Evolutionary conservation across 106 monocot genomes (phyloP).

Genomic region (Dendrobium nobile): DNA sequence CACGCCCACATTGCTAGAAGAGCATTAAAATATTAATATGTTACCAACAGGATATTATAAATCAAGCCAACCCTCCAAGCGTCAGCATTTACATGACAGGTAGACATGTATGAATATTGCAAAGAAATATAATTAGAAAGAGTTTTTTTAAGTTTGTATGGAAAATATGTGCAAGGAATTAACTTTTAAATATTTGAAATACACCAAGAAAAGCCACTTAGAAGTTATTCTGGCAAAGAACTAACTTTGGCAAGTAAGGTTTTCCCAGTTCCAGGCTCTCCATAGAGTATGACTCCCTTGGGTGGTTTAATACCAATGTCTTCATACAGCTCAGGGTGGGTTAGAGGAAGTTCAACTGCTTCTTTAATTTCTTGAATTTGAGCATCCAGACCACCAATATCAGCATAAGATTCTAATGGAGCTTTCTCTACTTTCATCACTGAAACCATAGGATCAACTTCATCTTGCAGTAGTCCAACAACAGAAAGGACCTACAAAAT

Average conservation of each 20-base stretch:
- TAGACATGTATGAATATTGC: background rate
- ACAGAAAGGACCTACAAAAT: constrained; percentile 79
- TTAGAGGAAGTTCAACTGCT: constrained; percentile 92
- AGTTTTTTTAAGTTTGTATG: background rate
- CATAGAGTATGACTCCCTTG: constrained; percentile 95
- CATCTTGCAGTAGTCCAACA: constrained; percentile 93
- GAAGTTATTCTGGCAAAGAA: constrained; percentile 1
- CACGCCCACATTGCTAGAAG: background rate
- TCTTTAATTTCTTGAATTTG: constrained; percentile 99
- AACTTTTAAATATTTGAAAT: background rate
- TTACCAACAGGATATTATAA: background rate
- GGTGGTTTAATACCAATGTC: constrained; percentile 95
- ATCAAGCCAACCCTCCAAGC: background rate
- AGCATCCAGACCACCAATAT: constrained; percentile 92
- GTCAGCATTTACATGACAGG: background rate
- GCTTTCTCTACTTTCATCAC: constrained; percentile 99
- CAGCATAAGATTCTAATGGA: constrained; percentile 92
- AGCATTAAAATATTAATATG: background rate
- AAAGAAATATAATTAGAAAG: background rate
- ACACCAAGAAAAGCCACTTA: background rate
- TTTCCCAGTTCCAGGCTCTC: constrained; percentile 94
- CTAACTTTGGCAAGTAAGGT: constrained; percentile 89
- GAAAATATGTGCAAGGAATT: background rate
- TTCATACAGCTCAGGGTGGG: constrained; percentile 96
- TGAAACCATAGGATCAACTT: constrained; percentile 97